Evolutionary conservation across 805 yeast genomes (phyloP), one percentile per base, ranked within the genome.

Genomic region (Hanseniaspora occidentalis): DNA sequence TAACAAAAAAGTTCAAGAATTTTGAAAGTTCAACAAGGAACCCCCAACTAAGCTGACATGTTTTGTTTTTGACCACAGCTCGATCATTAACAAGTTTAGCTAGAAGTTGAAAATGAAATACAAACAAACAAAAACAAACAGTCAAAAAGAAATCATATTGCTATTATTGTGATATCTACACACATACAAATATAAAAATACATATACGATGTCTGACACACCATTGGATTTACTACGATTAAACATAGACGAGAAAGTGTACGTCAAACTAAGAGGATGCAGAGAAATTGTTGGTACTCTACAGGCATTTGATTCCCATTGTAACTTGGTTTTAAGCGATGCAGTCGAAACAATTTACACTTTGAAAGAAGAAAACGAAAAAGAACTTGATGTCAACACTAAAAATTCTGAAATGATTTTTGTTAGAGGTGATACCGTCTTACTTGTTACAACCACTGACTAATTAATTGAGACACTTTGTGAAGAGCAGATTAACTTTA

Each of bases 361-460:
- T 29, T 52, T 77, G 13, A 71, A 67, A 24, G 73, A 68, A 3
- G 72, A 63, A 3, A 55, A 59, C 23, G 70, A 68, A 36, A 35
- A 37, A 45, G 33, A 52, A 35, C 47, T 66, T 41, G 56, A 64
- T 56, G 60, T 73, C 8, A 58, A 52, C 16, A 67, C 68, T 18
- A 81, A 77, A 53, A 70, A 71, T 46, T 72, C 85, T 14, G 95
- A 84, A 42, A 84, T 92, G 86, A 77, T 92, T 34, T 89, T 89
- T 62, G 88, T 92, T 13, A 79, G 99, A 65, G 99, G 99, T n/a
- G 98, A 92, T 62, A 78, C 94, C 2, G 97, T 92, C 35, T 84
- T 94, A 38, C 70, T 88, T 50, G 79, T 92, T 40, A 77, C 81
- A 40, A 69, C 78, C 4, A 64, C 69, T 18, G 29, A 29, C 25